A percentile compares a stretch with the other conserved stretches of the same genome.
Conservation (phyloP, 805 yeast genomes). For the Metschnikowia shivogae region DNA sequence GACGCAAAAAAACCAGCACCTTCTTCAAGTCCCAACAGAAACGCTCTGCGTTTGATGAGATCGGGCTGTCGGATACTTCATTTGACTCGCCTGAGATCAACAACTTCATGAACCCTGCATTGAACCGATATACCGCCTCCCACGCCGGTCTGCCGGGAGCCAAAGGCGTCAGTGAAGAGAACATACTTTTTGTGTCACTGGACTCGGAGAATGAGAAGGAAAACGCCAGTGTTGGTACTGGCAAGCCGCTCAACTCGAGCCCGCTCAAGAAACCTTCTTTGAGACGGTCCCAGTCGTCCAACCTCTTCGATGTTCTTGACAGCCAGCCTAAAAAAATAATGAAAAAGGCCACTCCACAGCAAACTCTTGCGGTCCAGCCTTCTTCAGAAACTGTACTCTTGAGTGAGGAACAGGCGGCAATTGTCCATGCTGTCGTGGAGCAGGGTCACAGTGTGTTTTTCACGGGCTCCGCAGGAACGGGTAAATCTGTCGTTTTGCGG, state of each 20-base stretch:
- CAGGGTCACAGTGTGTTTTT: slow-evolving; percentile 72
- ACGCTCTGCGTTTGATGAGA: slow-evolving; percentile 17
- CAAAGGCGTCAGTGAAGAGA: neutral
- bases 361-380: slow-evolving; percentile 1
- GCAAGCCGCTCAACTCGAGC: neutral
- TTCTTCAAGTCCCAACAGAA: slow-evolving; percentile 9
- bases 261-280: slow-evolving; percentile 12
- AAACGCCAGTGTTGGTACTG: slow-evolving; percentile 5
- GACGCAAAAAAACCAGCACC: slow-evolving; percentile 1
- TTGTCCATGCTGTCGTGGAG: slow-evolving; percentile 49
- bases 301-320: slow-evolving; percentile 18
- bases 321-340: slow-evolving; percentile 24
- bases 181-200: slow-evolving; percentile 9
- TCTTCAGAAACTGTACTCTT: slow-evolving; percentile 8
- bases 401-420: slow-evolving; percentile 42
- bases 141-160: slow-evolving; percentile 16
- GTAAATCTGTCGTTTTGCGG: slow-evolving; percentile 83
- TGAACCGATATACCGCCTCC: slow-evolving; percentile 13
- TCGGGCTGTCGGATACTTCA: slow-evolving; percentile 29
- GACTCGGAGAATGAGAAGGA: slow-evolving; percentile 13
- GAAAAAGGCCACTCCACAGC: slow-evolving; percentile 7
- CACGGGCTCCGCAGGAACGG: slow-evolving; percentile 98
- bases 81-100: slow-evolving; percentile 35
- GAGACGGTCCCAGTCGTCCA: slow-evolving; percentile 20
- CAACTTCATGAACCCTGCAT: slow-evolving; percentile 33